Conservation (phyloP, 2,329 filamentous ascomycete species). For the Claviceps pazoutovae region DNA sequence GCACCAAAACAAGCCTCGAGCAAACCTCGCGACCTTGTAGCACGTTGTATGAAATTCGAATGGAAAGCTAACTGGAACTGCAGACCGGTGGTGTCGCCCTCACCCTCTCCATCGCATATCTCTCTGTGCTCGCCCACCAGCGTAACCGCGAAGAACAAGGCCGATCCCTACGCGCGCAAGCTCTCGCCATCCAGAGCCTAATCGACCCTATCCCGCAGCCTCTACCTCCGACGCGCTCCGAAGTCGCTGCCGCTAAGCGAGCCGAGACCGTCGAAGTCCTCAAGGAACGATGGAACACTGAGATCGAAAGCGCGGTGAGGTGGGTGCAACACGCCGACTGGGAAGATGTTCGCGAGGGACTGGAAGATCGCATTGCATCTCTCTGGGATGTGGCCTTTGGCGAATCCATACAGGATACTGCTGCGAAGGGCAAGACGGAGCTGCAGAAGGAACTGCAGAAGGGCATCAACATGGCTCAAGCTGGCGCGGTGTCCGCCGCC, state of each 20-base stretch:
- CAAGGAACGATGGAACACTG: constrained; percentile 68
- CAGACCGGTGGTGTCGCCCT: constrained; percentile 65
- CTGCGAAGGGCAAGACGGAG: constrained; percentile 14
- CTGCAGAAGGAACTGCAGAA: constrained; percentile 19
- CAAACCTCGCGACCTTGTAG: too few species aligned
- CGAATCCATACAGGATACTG: constrained; percentile 15
- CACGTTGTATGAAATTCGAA: background rate
- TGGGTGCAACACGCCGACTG: constrained; percentile 55
- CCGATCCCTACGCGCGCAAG: constrained; percentile 42
- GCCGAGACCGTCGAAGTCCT: constrained; percentile 48
- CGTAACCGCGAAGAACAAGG: constrained; percentile 49
- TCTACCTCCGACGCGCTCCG: constrained; percentile 35
- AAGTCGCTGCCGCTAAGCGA: constrained; percentile 36
- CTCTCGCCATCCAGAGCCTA: constrained; percentile 37
- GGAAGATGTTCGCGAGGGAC: constrained; percentile 43
- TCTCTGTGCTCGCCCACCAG: constrained; percentile 56
- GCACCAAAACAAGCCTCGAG: background rate
- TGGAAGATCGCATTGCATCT: constrained; percentile 35
- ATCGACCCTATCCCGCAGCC: constrained; percentile 33
- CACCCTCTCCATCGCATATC: constrained; percentile 59
- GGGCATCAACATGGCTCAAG: constrained; percentile 20
- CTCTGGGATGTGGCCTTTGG: constrained; percentile 29
- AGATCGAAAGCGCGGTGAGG: constrained; percentile 51
- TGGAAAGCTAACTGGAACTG: background rate
- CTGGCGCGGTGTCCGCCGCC: constrained; percentile 11